phyloP scores from a whole-genome alignment of 208 protist genomes.

The Trypanosoma lewisi region DNA sequence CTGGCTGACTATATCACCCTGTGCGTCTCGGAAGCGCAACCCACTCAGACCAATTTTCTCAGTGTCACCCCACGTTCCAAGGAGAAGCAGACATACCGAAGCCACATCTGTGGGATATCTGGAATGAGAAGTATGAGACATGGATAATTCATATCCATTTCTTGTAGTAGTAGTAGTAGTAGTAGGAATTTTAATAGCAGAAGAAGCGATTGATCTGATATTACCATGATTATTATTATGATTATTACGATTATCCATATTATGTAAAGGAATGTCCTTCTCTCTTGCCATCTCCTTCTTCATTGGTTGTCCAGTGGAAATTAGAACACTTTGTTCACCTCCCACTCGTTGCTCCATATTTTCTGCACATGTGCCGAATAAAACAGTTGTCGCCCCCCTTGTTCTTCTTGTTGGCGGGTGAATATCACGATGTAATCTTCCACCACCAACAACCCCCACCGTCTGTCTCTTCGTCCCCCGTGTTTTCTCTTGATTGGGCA shows the following conservation, averaged over 20 bases:
- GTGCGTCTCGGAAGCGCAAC: slow-evolving; percentile 55
- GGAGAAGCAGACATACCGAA: slow-evolving; percentile 51
- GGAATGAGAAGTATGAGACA: neutral
- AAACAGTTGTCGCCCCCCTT: slow-evolving; percentile 11
- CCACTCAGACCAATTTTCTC: slow-evolving; percentile 51
- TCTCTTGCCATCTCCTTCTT: neutral
- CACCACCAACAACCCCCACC: no score
- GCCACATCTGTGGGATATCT: slow-evolving; percentile 36
- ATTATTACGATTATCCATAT: no score
- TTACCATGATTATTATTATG: no score
- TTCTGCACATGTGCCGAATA: slow-evolving; percentile 4
- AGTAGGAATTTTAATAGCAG: no score
- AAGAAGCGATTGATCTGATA: no score
- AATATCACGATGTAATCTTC: neutral
- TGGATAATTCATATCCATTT: neutral
- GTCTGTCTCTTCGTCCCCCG: neutral
- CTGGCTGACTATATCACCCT: slow-evolving; percentile 33
- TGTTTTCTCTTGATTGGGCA: neutral
- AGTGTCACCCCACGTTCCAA: slow-evolving; percentile 71
- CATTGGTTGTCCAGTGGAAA: neutral
- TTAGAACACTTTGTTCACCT: slow-evolving; percentile 10
- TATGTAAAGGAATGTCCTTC: neutral
- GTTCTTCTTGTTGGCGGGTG: neutral
- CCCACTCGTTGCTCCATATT: slow-evolving; percentile 11
- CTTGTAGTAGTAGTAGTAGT: neutral